A percentile compares a stretch with the other conserved stretches of the same genome.
These are phyloP conservation scores for Neurospora sp. DNA, from an alignment of 495 filamentous ascomycete genomes.

Conservation along the genomic window DNA sequence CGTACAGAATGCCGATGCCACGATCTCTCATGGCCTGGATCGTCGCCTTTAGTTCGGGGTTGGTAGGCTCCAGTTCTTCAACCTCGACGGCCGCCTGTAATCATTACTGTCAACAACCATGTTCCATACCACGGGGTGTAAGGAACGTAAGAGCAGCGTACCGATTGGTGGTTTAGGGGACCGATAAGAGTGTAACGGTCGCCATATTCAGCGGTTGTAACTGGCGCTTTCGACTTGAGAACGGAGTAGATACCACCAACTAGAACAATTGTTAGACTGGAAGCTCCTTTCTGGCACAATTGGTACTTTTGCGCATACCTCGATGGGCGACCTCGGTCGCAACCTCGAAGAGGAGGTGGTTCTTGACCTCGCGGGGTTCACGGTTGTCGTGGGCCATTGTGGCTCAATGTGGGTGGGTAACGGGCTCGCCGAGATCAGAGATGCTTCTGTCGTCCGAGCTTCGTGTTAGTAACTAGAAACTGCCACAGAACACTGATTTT, in stretches of 20 bases:
- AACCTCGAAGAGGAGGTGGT: conserved; percentile 72
- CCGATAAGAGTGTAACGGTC: conserved; percentile 93
- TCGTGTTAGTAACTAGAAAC: not conserved
- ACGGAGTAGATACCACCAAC: conserved; percentile 99
- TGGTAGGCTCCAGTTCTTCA: conserved; percentile 77
- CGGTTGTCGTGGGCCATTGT: conserved; percentile 26
- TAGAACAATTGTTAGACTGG: conserved; percentile 22
- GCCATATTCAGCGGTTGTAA: conserved; percentile 97
- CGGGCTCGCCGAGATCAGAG: not conserved
- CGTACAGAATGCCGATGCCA: conserved; percentile 84
- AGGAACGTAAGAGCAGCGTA: conserved; percentile 31
- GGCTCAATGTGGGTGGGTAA: not conserved
- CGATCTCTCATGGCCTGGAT: conserved; percentile 84
- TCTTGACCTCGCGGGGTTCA: conserved; percentile 36
- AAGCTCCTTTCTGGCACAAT: not conserved
- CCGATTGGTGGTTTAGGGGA: conserved; percentile 81
- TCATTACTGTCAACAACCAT: conserved; percentile 5
- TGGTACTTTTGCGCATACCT: conserved; percentile 39
- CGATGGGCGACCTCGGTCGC: conserved; percentile 96
- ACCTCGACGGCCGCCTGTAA: conserved; percentile 85
- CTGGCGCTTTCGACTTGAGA: conserved; percentile 95
- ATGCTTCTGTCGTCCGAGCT: not conserved
- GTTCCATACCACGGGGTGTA: not conserved
- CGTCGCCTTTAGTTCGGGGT: conserved; percentile 67
- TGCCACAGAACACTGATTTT: not conserved